Evolutionary conservation across 2,329 filamentous ascomycete genomes (phyloP), one percentile per base, ranked within the genome.

Genomic region (Arthrobotrys sphaeroides): DNA sequence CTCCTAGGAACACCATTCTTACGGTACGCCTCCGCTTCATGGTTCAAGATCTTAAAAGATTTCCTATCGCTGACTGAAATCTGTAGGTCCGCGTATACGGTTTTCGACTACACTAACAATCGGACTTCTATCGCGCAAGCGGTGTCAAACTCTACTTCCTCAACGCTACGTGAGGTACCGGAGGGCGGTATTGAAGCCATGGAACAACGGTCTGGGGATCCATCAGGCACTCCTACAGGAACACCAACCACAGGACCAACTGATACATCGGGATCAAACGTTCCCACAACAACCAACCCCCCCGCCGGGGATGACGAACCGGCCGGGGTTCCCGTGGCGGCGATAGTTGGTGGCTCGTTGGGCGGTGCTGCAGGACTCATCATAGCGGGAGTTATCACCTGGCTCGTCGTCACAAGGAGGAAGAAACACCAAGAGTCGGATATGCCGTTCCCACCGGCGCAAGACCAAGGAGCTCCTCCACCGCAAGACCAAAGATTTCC

Each of bases 81-180:
- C 10, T 18, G 18, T 69, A 75, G 72, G 22, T 68, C 72, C n/a
- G 72, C 72, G 6, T 75, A 42, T 24, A 59, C 72, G 2, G 72
- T 75, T 28, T 75, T 75, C 33, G 72, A 75, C 31, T 75, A 59
- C 10, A 69, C 72, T 2, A 75, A 75, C 59, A 75, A 75, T 33
- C 45, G 18, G 6, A 75, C 72, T 18, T 67, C 61, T 12, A 31
- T 75, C 16, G 72, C 72, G 4, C 64, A 49, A 33, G 69, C 72
- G 2, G 40, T 75, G 26, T 26, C 47, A 10, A 75, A 75, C 40
- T 75, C 72, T 0, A 69, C 72, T 33, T 22, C 47, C 24, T 75
- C 72, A 5, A 69, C 45, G 1, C 26, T 75, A 13, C 38, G 49
- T n/a, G 72, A 75, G 36, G 72, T 75, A 3, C 57, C 72, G 0